These are phyloP conservation scores for Trypanosoma scelopori DNA, from an alignment of 208 protist genomes.

Conservation along the genomic window DNA sequence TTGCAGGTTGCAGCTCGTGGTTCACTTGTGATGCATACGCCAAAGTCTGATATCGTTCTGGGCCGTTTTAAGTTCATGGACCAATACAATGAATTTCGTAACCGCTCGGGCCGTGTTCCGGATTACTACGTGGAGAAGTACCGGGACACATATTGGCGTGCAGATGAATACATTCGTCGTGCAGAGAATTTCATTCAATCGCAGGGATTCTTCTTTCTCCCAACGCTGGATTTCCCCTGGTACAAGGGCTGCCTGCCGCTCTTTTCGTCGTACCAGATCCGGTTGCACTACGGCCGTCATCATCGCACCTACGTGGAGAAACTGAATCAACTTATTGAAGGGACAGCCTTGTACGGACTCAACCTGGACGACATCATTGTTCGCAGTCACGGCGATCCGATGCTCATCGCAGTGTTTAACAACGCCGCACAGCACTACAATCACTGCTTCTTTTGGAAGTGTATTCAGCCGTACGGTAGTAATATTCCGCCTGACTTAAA, in stretches of 20 bases:
- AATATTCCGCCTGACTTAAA: conserved; percentile 86
- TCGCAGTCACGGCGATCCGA: conserved; percentile 44
- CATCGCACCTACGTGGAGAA: conserved; percentile 91
- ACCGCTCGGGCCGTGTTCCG: conserved; percentile 75
- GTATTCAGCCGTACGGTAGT: conserved; percentile 87
- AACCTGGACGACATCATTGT: conserved; percentile 86
- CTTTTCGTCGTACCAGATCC: conserved; percentile 89
- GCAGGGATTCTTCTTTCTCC: conserved; percentile 90
- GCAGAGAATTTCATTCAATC: conserved; percentile 73
- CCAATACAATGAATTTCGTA: conserved; percentile 87
- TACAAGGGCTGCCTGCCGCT: conserved; percentile 88
- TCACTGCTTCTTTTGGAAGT: conserved; percentile 92
- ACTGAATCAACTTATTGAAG: conserved; percentile 89
- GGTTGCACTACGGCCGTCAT: conserved; percentile 88
- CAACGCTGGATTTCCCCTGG: conserved; percentile 89
- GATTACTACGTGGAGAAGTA: conserved; percentile 85
- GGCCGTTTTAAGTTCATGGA: conserved; percentile 82
- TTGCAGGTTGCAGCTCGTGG: conserved; percentile 31
- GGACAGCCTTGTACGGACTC: conserved; percentile 77
- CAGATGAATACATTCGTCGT: conserved; percentile 88
- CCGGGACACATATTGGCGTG: conserved; percentile 85
- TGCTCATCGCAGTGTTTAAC: conserved; percentile 74
- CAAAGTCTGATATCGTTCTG: conserved; percentile 75
- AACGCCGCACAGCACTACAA: conserved; percentile 94
- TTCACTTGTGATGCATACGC: conserved; percentile 70